Conservation (phyloP, 371 early-diverging fungal species). For the Actinomortierella wolfii region DNA sequence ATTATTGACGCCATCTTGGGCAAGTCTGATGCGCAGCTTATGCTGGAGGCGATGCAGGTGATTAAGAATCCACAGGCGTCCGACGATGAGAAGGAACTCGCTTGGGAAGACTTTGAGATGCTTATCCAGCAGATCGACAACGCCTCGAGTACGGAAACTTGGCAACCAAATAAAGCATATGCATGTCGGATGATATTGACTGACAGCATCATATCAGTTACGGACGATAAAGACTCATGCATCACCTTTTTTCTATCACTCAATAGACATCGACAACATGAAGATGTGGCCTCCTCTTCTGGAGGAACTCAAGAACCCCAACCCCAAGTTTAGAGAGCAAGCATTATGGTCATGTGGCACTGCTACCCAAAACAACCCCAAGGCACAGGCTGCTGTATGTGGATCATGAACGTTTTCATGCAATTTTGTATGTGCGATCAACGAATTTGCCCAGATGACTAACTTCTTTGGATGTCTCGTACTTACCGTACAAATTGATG, state of each 20-base stretch:
- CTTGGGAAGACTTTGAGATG: conserved; percentile 94
- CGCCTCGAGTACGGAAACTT: conserved; percentile 70
- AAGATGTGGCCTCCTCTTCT: conserved; percentile 86
- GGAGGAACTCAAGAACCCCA: conserved; percentile 54
- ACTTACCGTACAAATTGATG: background rate
- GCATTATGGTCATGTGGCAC: conserved; percentile 94
- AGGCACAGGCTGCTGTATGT: conserved; percentile 79
- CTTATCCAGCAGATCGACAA: conserved; percentile 96
- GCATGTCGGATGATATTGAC: no score
- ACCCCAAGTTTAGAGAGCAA: conserved; percentile 69
- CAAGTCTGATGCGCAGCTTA: conserved; percentile 85
- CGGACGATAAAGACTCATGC: no score
- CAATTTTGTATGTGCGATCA: no score
- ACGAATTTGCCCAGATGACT: conserved; percentile 4
- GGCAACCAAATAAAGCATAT: no score
- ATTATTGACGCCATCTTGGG: conserved; percentile 92
- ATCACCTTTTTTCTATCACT: background rate
- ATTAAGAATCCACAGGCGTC: conserved; percentile 62
- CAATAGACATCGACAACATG: conserved; percentile 83
- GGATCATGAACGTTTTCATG: no score
- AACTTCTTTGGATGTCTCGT: conserved; percentile 12
- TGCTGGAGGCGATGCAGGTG: conserved; percentile 78
- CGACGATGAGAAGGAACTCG: conserved; percentile 73
- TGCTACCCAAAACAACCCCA: conserved; percentile 91
- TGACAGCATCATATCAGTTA: no score